Evolutionary conservation across 2,329 filamentous ascomycete genomes (phyloP).

Genomic region (Penicillium glabrum): DNA sequence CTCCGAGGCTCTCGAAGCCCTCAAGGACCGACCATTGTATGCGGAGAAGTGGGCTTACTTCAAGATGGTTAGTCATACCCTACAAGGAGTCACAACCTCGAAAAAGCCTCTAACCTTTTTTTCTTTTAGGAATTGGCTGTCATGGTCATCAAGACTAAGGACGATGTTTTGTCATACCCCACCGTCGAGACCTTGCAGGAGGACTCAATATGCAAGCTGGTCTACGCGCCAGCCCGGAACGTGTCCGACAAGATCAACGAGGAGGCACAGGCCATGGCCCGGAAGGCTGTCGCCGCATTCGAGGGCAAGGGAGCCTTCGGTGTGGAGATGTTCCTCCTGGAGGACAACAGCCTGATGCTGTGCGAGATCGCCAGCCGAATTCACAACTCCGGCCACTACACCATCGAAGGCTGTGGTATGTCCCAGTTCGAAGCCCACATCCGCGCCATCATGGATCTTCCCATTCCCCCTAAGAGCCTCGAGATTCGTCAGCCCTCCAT

Average conservation of each 20-base stretch:
- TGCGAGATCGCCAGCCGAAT: slow-evolving; percentile 83
- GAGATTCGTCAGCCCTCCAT: slow-evolving; percentile 50
- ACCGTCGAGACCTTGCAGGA: slow-evolving; percentile 94
- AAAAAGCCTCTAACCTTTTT: neutral
- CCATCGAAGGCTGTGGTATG: slow-evolving; percentile 84
- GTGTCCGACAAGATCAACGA: slow-evolving; percentile 62
- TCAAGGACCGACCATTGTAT: slow-evolving; percentile 72
- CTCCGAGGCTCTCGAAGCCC: slow-evolving; percentile 64
- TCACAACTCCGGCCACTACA: slow-evolving; percentile 94
- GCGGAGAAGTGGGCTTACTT: slow-evolving; percentile 90
- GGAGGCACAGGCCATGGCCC: slow-evolving; percentile 73
- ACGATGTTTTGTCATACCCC: slow-evolving; percentile 73
- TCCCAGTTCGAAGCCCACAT: slow-evolving; percentile 94
- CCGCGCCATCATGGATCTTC: slow-evolving; percentile 72
- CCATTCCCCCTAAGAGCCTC: slow-evolving; percentile 56
- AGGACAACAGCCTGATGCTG: slow-evolving; percentile 70
- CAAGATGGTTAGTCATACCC: slow-evolving; percentile 52
- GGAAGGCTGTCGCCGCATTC: slow-evolving; percentile 74
- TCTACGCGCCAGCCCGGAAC: slow-evolving; percentile 78
- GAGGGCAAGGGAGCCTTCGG: slow-evolving; percentile 92
- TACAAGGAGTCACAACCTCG: neutral
- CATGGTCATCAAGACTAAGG: slow-evolving; percentile 89
- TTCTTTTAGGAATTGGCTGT: slow-evolving; percentile 71
- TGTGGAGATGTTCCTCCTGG: slow-evolving; percentile 89
- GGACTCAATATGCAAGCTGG: slow-evolving; percentile 90